Percentiles rank a stretch among this genome's conserved stretches.
Evolutionary conservation across 1,284 basidiomycete genomes (phyloP).

Genomic region (Crucibulum cyathiforme): DNA sequence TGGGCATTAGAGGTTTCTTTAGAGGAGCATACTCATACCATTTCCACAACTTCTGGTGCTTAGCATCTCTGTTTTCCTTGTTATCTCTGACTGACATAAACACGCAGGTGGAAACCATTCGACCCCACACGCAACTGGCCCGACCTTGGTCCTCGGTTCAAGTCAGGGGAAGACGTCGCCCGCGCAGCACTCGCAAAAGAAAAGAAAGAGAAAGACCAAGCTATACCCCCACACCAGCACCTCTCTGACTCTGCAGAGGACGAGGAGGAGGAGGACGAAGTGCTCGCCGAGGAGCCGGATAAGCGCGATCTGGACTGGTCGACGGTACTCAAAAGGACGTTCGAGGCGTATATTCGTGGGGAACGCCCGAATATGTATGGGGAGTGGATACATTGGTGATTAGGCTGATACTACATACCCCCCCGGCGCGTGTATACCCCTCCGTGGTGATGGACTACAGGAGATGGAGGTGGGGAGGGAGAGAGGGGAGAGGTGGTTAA

Average conservation of each 20-base stretch:
- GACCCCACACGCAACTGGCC: conserved; percentile 77
- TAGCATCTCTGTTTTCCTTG: not conserved
- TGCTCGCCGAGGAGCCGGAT: conserved; percentile 42
- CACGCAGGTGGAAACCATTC: conserved; percentile 75
- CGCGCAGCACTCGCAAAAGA: conserved; percentile 42
- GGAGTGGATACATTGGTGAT: conserved; percentile 60
- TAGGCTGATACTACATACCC: not conserved
- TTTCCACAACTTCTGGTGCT: conserved; percentile 80
- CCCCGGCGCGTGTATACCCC: too few relatives aligned
- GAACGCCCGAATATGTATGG: conserved; percentile 82
- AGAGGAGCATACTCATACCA: conserved; percentile 83
- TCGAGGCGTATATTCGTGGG: conserved; percentile 76
- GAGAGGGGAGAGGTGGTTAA: too few relatives aligned
- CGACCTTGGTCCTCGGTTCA: conserved; percentile 72
- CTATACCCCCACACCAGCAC: not conserved
- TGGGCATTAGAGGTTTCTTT: conserved; percentile 84
- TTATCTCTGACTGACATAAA: not conserved
- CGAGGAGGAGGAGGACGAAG: conserved; percentile 20
- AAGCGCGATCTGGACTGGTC: conserved; percentile 76
- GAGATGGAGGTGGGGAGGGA: too few relatives aligned
- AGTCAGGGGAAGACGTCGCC: conserved; percentile 58
- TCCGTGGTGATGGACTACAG: too few relatives aligned
- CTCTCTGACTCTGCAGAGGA: conserved; percentile 15
- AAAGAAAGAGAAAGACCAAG: conserved; percentile 8
- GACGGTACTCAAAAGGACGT: conserved; percentile 77